Conservation (phyloP, 2,329 filamentous ascomycete genomes). For the Harringtonia lauricola region DNA sequence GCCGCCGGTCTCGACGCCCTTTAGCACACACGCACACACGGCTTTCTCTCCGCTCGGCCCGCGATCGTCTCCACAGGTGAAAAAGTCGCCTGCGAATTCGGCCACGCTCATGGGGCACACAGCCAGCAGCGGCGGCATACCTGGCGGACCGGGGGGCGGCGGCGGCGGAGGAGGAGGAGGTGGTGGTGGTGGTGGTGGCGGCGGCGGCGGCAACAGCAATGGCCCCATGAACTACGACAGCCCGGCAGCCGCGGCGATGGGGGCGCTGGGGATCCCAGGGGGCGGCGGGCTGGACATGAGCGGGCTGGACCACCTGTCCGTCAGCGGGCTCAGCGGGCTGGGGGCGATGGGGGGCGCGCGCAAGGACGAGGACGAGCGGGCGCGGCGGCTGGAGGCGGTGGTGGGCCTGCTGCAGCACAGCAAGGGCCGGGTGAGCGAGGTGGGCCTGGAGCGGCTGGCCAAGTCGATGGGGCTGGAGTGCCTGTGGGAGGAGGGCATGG, state of each 20-base stretch:
- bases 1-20: constrained; percentile 56
- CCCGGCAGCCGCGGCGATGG: constrained; percentile 51
- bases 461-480: constrained; percentile 55
- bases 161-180: no score
- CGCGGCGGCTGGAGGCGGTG: constrained; percentile 42
- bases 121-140: constrained; percentile 13
- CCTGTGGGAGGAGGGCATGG: constrained; percentile 44
- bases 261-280: constrained; percentile 42
- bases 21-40: constrained; percentile 42
- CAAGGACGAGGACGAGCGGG: constrained; percentile 34
- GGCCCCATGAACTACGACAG: constrained; percentile 50
- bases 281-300: constrained; percentile 37
- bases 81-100: constrained; percentile 48
- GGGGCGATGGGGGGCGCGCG: constrained; percentile 27
- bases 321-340: constrained; percentile 33
- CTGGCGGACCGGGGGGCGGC: no score
- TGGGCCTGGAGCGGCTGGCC: constrained; percentile 61
- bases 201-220: constrained; percentile 8
- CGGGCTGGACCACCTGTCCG: constrained; percentile 35
- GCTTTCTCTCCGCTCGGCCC: constrained; percentile 48
- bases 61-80: constrained; percentile 51
- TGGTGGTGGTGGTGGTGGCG: no score
- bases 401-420: constrained; percentile 32
- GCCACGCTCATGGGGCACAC: constrained; percentile 36
- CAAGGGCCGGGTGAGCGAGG: constrained; percentile 60